These are phyloP conservation scores for Polyporus tsugae DNA, from an alignment of 1,284 basidiomycete genomes.

Conservation along the genomic window DNA sequence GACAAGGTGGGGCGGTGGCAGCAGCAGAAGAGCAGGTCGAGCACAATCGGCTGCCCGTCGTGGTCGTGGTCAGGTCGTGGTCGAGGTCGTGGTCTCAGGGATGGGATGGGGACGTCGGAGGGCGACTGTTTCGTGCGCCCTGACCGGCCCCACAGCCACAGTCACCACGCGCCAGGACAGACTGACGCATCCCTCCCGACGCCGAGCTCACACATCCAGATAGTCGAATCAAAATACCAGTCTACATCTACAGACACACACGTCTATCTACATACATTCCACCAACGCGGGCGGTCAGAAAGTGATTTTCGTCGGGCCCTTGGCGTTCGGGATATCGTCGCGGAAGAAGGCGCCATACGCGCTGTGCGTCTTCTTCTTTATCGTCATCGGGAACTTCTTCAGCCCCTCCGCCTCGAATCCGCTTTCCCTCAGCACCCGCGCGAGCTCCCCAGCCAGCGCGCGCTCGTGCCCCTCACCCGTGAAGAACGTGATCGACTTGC, in stretches of 20 bases:
- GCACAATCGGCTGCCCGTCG: neutral
- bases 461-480: slow-evolving; percentile 89
- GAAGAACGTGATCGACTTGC: slow-evolving; percentile 97
- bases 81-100: neutral
- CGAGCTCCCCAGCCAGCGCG: slow-evolving; percentile 93
- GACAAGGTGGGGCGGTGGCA: slow-evolving; percentile 1
- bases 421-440: slow-evolving; percentile 90
- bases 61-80: neutral
- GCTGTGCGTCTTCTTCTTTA: slow-evolving; percentile 94
- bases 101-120: slow-evolving; percentile 1
- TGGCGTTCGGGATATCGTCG: slow-evolving; percentile 79
- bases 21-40: neutral
- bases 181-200: neutral
- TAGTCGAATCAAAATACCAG: neutral
- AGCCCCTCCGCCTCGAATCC: slow-evolving; percentile 84
- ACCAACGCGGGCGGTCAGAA: slow-evolving; percentile 52
- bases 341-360: slow-evolving; percentile 88
- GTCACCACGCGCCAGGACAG: neutral
- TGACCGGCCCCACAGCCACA: slow-evolving; percentile 8
- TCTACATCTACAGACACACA: neutral
- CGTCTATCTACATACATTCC: neutral
- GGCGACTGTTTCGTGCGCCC: slow-evolving; percentile 1
- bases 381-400: slow-evolving; percentile 93
- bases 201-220: neutral
- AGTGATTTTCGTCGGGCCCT: slow-evolving; percentile 89